These are phyloP conservation scores for Leccinum solheimii DNA, from an alignment of 1,284 basidiomycete genomes.

Conservation along the genomic window DNA sequence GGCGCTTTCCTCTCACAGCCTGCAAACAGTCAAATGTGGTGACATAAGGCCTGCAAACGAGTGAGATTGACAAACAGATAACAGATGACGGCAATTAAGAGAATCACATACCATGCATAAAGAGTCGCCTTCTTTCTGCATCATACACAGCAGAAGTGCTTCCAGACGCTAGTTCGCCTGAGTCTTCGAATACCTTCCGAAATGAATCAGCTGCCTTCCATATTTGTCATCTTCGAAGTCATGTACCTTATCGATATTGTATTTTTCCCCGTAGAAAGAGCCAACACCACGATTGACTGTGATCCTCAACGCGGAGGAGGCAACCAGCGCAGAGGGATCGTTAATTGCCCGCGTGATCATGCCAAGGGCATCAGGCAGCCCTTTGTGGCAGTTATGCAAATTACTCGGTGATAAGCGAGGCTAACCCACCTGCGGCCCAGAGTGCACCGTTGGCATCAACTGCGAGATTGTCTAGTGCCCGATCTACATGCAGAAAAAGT, in stretches of 20 bases:
- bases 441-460: constrained; percentile 56
- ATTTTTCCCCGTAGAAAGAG: constrained; percentile 65
- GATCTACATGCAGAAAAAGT: constrained; percentile 37
- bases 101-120: constrained; percentile 49
- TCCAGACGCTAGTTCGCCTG: constrained; percentile 54
- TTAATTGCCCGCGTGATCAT: constrained; percentile 39
- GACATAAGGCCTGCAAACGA: constrained; percentile 32
- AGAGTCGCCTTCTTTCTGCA: constrained; percentile 47
- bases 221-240: neutral
- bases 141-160: constrained; percentile 57
- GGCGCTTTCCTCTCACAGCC: constrained; percentile 14
- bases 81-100: constrained; percentile 10
- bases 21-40: constrained; percentile 36
- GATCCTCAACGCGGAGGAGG: constrained; percentile 54
- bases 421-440: constrained; percentile 54
- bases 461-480: constrained; percentile 54
- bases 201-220: constrained; percentile 7
- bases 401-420: neutral
- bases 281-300: constrained; percentile 50
- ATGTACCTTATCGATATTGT: constrained; percentile 57
- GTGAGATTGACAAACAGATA: constrained; percentile 3
- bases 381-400: constrained; percentile 20
- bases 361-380: constrained; percentile 31
- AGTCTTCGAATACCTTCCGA: constrained; percentile 61
- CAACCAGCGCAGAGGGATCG: constrained; percentile 39